Evolutionary conservation across 2,329 filamentous ascomycete genomes (phyloP), one percentile per base, ranked within the genome.

Genomic region (Fusarium sp.): DNA sequence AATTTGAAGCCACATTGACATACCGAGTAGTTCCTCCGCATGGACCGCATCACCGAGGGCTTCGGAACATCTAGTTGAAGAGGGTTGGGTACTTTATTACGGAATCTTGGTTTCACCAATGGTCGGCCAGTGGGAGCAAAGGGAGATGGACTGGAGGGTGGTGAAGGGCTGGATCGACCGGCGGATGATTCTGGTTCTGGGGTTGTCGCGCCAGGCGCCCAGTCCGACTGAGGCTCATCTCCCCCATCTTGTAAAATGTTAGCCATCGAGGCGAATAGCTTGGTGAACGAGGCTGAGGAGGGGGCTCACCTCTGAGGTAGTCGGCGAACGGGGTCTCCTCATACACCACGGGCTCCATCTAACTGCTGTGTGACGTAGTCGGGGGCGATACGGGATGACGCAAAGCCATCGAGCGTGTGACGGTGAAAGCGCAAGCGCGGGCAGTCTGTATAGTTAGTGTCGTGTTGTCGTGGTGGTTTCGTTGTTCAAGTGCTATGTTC

Each of bases 321-420:
- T 94, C 91, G 81, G 95, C 95, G 84, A 98, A 88, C 78, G 95
- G 95, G 82, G 94, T 94, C 85, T 95, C 92, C 85, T 97, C 91
- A 85, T 93, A 94, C 78, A 98, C 91, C 79, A 98, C 88, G 80
- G 93, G 91, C 89, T 98, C 95, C 95, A 98, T 83, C 74, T 80
- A 78, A 76, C 73, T 77, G 75, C 61, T 77, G 62, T 76, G 77
- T 79, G 73, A 75, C 70, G 77, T 78, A 71, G 73, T 79, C 60
- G 74, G 71, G 70, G 72, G 71, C 65, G 76, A 76, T 73, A 71
- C 65, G 71, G 58, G 70, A 70, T 76, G 73, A 76, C 75, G 71
- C 73, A 79, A 69, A 79, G 80, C 79, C 79, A 81, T 81, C 70
- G 79, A 79, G 75, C 58, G 73, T 54, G 65, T 69, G 58, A 58